Evolutionary conservation across 257 asterid genomes (phyloP), one percentile per base, ranked within the genome.

Genomic region (Gardenia jasminoides): DNA sequence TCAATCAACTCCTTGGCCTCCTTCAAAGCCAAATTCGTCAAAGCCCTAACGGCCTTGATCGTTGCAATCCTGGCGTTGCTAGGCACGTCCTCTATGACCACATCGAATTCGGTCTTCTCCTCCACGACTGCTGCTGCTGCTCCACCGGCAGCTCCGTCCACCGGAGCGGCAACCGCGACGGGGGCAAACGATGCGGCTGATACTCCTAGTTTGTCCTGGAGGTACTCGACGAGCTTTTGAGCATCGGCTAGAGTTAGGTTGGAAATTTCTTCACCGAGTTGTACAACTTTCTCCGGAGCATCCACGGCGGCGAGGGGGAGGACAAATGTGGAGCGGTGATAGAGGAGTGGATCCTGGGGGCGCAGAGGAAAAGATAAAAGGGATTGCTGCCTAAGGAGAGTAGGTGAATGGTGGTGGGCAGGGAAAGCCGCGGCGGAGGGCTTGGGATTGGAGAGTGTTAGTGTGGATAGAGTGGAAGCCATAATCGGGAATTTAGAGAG

Each of bases 91-190:
- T 90, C 94, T 62, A 94, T 94, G 56, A 93, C 87, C 0, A 94
- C 98, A 26, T 91, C 98, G 76, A 94, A 94, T 66, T 91, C 97
- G 61, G 98, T 94, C 88, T 94, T 91, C 96, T 94, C 98, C 87
- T 89, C 99, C n/a, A 84, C 98, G 16, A 16, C 96, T 1, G 91
- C 81, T 10, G 97, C 80, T 9, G 88, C 95, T 2, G 81, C 94
- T 1, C 72, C 91, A 1, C 81, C 89, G 6, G 79, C 84, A 0
- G 74, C 76, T 67, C 86, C 80, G 80, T 79, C 67, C 44, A 65
- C 81, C 4, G 88, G 58, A 79, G 90, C 92, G 3, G 85, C 89
- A 1, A 71, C 92, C 26, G 90, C 97, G 2, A 74, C 96, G 0
- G 97, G 96, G 6, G 94, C 97, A 73, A 94, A 92, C 4, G 97